Evolutionary conservation across 495 filamentous ascomycete species (phyloP).

Genomic region (Hypoxylon trugodes): DNA sequence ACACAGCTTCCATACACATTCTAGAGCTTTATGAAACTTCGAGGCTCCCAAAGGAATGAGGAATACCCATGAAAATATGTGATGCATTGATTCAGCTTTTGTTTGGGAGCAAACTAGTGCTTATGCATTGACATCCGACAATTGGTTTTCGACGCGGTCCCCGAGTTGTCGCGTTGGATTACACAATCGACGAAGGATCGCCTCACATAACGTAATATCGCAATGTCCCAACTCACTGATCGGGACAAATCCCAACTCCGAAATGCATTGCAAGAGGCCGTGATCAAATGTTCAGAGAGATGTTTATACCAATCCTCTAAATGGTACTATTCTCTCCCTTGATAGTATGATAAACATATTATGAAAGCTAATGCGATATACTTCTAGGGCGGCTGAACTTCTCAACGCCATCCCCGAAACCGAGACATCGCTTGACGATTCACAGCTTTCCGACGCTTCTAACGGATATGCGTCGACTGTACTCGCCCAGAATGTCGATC

Average conservation of each 20-base stretch:
- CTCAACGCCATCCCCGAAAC: conserved; percentile 75
- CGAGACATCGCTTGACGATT: conserved; percentile 49
- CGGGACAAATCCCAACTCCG: conserved; percentile 60
- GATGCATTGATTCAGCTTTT: too few species aligned
- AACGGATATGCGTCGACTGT: conserved; percentile 53
- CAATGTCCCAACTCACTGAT: conserved; percentile 54
- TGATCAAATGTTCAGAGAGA: conserved; percentile 89
- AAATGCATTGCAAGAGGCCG: conserved; percentile 78
- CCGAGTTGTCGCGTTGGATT: conserved; percentile 1
- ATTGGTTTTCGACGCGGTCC: conserved; percentile 6
- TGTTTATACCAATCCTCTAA: conserved; percentile 97
- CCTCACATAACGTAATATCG: conserved; percentile 15
- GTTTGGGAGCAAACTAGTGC: too few species aligned
- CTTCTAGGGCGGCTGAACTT: conserved; percentile 90
- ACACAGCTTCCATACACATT: background rate
- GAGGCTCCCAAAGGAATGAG: too few species aligned
- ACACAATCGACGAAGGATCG: too few species aligned
- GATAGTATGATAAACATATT: background rate
- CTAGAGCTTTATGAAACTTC: background rate
- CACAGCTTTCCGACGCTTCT: conserved; percentile 45
- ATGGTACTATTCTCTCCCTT: conserved; percentile 67
- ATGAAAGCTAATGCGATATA: conserved; percentile 11
- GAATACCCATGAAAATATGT: too few species aligned
- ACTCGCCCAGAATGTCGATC: conserved; percentile 60
- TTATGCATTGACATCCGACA: too few species aligned